Conservation (phyloP, 2,329 filamentous ascomycete species). For the Colletotrichum spaethianum region DNA sequence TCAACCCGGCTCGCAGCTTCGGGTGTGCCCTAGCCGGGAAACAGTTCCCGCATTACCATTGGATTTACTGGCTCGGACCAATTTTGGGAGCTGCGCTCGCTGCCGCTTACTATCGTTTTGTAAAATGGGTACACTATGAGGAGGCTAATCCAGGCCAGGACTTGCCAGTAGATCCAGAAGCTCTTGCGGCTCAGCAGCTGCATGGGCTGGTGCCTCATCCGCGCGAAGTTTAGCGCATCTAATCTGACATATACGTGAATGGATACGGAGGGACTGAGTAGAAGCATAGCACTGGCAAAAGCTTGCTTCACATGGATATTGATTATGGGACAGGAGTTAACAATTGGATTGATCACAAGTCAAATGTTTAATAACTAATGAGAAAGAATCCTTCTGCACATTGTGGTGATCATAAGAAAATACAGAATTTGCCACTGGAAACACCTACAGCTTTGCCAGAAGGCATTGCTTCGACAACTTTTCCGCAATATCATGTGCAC, state of each 20-base stretch:
- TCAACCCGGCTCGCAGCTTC: conserved; percentile 61
- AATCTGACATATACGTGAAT: no score
- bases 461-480: not conserved
- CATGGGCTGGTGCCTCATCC: not conserved
- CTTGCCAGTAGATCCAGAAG: conserved; percentile 11
- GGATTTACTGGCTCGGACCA: conserved; percentile 64
- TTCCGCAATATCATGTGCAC: conserved; percentile 55
- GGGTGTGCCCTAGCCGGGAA: conserved; percentile 57
- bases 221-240: not conserved
- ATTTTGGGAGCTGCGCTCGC: conserved; percentile 58
- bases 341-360: not conserved
- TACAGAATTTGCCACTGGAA: no score
- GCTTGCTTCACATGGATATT: not conserved
- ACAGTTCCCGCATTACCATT: conserved; percentile 56
- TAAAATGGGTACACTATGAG: conserved; percentile 61
- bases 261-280: no score
- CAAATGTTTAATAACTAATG: not conserved
- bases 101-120: conserved; percentile 56
- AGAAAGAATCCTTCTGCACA: no score
- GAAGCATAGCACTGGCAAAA: fast-evolving
- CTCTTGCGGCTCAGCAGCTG: not conserved
- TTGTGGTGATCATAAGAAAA: not conserved
- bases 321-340: not conserved
- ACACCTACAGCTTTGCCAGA: not conserved
- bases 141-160: conserved; percentile 57